Conservation (phyloP, 306 rosid species). For the Prunus campanulata region DNA sequence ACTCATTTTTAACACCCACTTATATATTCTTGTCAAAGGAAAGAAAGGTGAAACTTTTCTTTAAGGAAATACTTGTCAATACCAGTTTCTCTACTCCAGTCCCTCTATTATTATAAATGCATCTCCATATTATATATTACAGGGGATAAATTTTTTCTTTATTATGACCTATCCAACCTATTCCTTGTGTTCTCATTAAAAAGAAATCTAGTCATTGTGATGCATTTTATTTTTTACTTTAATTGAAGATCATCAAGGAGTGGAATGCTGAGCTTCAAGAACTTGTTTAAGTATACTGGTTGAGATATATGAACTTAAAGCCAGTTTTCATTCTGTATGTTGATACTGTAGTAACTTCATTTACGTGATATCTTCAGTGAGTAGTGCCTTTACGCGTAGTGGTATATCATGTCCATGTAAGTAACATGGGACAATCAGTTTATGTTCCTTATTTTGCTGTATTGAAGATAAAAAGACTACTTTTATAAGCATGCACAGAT, state of each 20-base stretch:
- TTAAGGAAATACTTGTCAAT: conserved; percentile 6
- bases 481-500: not conserved
- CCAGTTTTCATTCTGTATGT: not conserved
- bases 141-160: not conserved
- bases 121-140: not conserved
- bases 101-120: not conserved
- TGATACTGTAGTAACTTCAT: not conserved
- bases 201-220: not conserved
- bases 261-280: conserved; percentile 95
- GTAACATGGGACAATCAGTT: not conserved
- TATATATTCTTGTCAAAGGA: not conserved
- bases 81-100: not conserved
- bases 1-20: conserved; percentile 2
- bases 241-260: conserved; percentile 78
- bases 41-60: not conserved
- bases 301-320: not conserved
- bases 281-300: not conserved
- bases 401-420: not conserved
- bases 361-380: not conserved
- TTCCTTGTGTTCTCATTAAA: not conserved
- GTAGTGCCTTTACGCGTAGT: not conserved
- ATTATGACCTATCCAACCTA: conserved; percentile 1
- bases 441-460: not conserved
- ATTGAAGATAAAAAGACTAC: not conserved
- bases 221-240: not conserved